These are phyloP conservation scores for Coniochaeta hoffmannii DNA, from an alignment of 2,329 filamentous ascomycete genomes.

Conservation along the genomic window DNA sequence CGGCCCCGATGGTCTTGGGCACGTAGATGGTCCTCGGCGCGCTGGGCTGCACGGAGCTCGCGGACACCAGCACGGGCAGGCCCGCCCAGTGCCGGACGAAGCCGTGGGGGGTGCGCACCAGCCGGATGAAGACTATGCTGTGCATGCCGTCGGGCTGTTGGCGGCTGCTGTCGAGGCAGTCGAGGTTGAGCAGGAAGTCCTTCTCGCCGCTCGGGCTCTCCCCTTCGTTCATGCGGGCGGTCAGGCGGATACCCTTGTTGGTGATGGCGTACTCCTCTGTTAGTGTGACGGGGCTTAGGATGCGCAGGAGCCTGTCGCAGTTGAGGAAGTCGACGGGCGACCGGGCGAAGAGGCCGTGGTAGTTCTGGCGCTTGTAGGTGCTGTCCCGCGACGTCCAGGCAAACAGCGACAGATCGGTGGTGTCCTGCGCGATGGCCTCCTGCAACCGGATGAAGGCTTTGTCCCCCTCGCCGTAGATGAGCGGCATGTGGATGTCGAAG, in stretches of 20 bases:
- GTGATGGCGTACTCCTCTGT: background rate
- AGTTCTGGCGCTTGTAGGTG: constrained; percentile 1
- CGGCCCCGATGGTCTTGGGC: background rate
- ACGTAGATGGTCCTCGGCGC: background rate
- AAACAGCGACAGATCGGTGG: constrained; percentile 10
- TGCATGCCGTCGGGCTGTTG: background rate
- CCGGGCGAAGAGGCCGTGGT: constrained; percentile 8
- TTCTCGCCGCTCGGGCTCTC: background rate
- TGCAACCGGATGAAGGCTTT: constrained; percentile 17
- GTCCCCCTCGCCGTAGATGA: constrained; percentile 20
- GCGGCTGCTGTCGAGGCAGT: background rate
- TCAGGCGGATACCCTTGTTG: background rate
- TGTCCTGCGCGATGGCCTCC: constrained; percentile 15
- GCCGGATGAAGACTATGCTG: background rate
- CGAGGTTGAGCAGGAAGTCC: background rate
- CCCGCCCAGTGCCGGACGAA: background rate
- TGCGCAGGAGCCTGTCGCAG: constrained; percentile 2
- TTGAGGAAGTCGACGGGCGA: constrained; percentile 8
- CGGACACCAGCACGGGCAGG: background rate
- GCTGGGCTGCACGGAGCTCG: background rate
- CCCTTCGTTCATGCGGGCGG: background rate
- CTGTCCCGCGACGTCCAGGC: constrained; percentile 8
- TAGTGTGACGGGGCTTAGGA: background rate
- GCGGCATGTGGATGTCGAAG: constrained; percentile 20
- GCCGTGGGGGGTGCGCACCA: background rate